Evolutionary conservation across 2,329 filamentous ascomycete genomes (phyloP).

Genomic region (Trichoderma sp.): DNA sequence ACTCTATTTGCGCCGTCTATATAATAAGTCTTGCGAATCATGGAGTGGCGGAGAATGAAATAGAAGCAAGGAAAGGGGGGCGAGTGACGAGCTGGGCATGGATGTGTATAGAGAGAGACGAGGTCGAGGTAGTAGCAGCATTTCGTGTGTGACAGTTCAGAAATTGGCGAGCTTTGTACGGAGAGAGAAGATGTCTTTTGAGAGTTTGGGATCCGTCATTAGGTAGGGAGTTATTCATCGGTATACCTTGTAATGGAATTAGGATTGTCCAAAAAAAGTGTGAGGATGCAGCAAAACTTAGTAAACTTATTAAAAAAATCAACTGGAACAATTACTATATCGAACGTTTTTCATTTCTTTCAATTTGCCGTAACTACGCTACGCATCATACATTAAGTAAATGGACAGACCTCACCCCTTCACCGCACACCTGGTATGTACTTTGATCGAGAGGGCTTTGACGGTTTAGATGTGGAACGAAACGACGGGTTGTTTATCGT

Average conservation of each 20-base stretch:
- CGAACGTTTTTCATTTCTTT: background rate
- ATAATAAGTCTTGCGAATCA: slow-evolving; percentile 26
- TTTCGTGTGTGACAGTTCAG: slow-evolving; percentile 1
- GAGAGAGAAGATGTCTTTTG: slow-evolving; percentile 20
- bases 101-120: slow-evolving; percentile 7
- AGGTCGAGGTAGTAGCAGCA: slow-evolving; percentile 4
- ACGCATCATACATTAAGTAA: slow-evolving; percentile 10
- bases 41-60: slow-evolving; percentile 13
- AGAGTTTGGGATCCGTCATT: slow-evolving; percentile 20
- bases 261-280: slow-evolving; percentile 26
- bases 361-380: background rate
- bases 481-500: background rate
- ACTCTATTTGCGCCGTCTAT: slow-evolving; percentile 22
- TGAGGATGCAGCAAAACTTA: background rate
- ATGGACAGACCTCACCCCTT: background rate
- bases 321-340: slow-evolving; percentile 8
- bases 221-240: slow-evolving; percentile 33
- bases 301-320: background rate
- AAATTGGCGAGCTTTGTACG: slow-evolving; percentile 8
- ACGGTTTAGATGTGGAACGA: background rate
- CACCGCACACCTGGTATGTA: background rate
- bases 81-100: background rate
- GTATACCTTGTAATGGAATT: slow-evolving; percentile 36
- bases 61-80: background rate
- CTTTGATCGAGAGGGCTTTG: background rate